phyloP scores from a whole-genome alignment of 2,329 filamentous ascomycete genomes.

The Cladosporium sp. region DNA sequence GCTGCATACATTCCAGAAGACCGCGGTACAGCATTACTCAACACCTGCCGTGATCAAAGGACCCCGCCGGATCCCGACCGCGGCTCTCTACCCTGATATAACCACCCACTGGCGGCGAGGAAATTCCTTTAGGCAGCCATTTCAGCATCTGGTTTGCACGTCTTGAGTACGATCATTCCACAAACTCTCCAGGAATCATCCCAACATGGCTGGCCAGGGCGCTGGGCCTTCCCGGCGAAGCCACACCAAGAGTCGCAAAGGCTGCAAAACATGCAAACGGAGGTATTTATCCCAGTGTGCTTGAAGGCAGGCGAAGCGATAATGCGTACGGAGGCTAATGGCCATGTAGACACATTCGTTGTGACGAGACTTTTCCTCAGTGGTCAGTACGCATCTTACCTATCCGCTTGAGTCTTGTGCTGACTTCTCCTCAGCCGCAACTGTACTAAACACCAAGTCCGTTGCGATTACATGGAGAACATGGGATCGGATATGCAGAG shows the following conservation, averaged over 20 bases:
- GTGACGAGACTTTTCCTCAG: conserved; percentile 96
- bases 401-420: neutral
- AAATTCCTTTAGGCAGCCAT: too few species aligned
- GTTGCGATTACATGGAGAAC: conserved; percentile 94
- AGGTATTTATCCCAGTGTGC: too few species aligned
- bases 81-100: too few species aligned
- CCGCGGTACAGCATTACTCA: too few species aligned
- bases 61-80: neutral
- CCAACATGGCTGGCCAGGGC: conserved; percentile 78
- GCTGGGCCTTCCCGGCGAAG: conserved; percentile 85
- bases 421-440: conserved; percentile 61
- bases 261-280: conserved; percentile 96
- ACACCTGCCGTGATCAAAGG: neutral
- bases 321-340: too few species aligned
- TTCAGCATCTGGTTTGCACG: too few species aligned
- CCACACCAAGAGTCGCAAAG: conserved; percentile 98
- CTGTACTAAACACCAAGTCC: conserved; percentile 97
- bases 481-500: conserved; percentile 57
- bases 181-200: neutral
- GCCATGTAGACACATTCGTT: conserved; percentile 73
- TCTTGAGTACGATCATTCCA: neutral
- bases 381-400: conserved; percentile 55
- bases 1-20: too few species aligned
- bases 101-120: too few species aligned
- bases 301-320: too few species aligned